Evolutionary conservation across 768 basidiomycete genomes (phyloP), one percentile per base, ranked within the genome.

Genomic region (Naematelia encephala): DNA sequence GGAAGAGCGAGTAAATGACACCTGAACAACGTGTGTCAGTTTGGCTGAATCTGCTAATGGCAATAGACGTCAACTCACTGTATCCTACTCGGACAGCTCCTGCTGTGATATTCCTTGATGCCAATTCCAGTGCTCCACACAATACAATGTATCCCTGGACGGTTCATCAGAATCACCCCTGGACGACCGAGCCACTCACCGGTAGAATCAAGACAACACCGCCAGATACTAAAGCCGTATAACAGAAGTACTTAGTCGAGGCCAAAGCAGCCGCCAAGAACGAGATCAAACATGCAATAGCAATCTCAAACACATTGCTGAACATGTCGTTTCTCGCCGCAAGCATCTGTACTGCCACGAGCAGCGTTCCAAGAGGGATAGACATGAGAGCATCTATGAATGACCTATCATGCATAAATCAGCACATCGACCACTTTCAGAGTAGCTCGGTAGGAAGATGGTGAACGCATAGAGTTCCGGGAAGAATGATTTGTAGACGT

Each of bases 71-170:
- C 34, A 8, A 39, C 34, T 8, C 16, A 23, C 88, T 83, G 68
- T 88, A 91, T 64, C 87, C 88, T 14, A 91, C 80, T 39, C 89
- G 82, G 28, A 91, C 89, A 11, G 88, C 86, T n/a, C 91, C 89
- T 0, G 88, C 81, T 27, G 90, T 84, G 67, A 93, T 86, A 61
- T 88, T 88, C 16, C 89, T 83, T 2, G 88, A 87, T 59, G 88
- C 84, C 21, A 91, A 78, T 70, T 91, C 90, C 27, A 91, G 83
- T 11, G 86, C 82, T 50, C 87, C 91, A 66, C 80, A 72, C 44
- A 73, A 62, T 39, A 75, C 77, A 56, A 78, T 78, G 47, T 77
- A 77, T 29, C 77, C 77, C 55, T 75, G 54, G 1, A 21, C 46
- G 23, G 19, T 10, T 27, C 8, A 34, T 62, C 54, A 49, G 56